A percentile compares a stretch with the other conserved stretches of the same genome.
Conservation (phyloP, 352 stramenopile genomes). For the Phytophthora crassamura region DNA sequence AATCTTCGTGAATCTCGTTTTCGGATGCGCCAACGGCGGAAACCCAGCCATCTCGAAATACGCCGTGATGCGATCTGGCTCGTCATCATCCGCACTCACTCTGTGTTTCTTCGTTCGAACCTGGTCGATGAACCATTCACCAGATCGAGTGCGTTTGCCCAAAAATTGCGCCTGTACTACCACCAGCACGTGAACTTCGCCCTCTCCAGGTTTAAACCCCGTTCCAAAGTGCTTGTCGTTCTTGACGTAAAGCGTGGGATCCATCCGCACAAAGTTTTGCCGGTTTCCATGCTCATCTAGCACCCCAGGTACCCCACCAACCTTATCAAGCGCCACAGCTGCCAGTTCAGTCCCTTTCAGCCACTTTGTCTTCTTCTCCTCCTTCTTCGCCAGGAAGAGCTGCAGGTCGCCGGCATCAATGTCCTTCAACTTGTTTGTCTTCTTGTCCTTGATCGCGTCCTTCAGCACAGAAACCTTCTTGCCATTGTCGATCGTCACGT, state of each 20-base stretch:
- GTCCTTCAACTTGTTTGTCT: neutral
- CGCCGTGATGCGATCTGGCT: neutral
- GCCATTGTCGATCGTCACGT: neutral
- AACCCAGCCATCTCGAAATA: conserved; percentile 21
- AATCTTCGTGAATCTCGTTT: conserved; percentile 7
- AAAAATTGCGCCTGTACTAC: neutral
- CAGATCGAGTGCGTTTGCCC: conserved; percentile 12
- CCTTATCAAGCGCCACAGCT: no score
- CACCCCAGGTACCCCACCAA: no score
- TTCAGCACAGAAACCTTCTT: neutral
- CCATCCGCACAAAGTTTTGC: no score
- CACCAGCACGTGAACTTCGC: conserved; percentile 17
- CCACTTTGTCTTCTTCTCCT: no score
- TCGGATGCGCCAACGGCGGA: conserved; percentile 11
- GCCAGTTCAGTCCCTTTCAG: no score
- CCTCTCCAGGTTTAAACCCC: no score
- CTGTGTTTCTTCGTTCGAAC: conserved; percentile 13
- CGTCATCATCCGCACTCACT: conserved; percentile 6
- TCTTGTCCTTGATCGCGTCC: no score
- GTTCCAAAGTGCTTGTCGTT: no score
- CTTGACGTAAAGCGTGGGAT: no score
- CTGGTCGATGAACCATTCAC: conserved; percentile 13
- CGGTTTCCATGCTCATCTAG: no score
- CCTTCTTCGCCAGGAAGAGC: neutral
- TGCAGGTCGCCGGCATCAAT: neutral